Base-by-base conservation (phyloP, 1,284 basidiomycete species). In the Ceratobasidium papillatum region DNA sequence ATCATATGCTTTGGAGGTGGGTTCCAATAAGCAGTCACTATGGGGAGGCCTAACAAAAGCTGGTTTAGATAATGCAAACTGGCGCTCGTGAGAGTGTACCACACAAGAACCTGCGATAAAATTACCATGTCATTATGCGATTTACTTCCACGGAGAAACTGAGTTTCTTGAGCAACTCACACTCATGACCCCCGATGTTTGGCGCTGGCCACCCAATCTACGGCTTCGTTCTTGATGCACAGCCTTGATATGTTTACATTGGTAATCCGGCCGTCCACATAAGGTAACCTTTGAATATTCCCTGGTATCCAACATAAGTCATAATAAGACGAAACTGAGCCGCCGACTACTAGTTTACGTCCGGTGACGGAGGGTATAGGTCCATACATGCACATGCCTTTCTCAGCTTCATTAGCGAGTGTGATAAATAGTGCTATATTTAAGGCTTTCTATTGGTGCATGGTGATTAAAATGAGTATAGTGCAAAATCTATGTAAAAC, bases 191-290 rank as follows among this genome's bases (percentile, higher is more conserved):
- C 59, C 59, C 59, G 22, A 9, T 12, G 14, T 59, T 41, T 59
- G 58, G 25, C 25, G 51, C 51, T 19, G 25, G 22, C 47, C 49
- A 34, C 30, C 45, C 3, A 22, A 36, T n/a, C 22, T 32, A 25
- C 43, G 8, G 38, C 38, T 43, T 62, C 61, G 3, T 51, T 64
- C 62, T 36, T 64, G 62, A 64, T 64, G 62, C 62, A 64, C 62
- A 49, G 62, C 62, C 62, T 51, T 25, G 25, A 63, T 47, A 32
- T 63, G 56, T 61, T 25, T 5, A 19, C n/a, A 61, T 43, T 27
- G 22, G 58, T 41, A 61, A 61, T 14, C 54, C 38, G 8, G 34
- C 30, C 32, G n/a, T 14, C 41, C 32, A n/a, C 8, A n/a, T 43
- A 62, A 27, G 32, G 59, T 11, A 34, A 12, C 11, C 22, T 25